A percentile compares a stretch with the other conserved stretches of the same genome.
Conservation (phyloP, 73 alveolate genomes). For the Paramecium octaurelia region DNA sequence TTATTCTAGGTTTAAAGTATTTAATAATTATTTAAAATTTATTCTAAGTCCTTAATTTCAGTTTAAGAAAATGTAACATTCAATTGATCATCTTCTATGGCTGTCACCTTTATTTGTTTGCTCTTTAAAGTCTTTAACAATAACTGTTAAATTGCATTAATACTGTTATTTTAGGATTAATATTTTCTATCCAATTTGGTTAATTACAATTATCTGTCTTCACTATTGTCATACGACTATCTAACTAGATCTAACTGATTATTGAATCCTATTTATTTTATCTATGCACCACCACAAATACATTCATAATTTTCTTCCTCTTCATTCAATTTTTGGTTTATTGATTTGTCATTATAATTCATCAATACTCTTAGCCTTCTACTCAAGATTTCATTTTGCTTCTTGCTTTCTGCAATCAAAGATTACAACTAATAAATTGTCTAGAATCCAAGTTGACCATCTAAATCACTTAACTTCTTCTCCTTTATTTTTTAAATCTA, state of each 20-base stretch:
- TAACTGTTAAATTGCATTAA: not conserved
- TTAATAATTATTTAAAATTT: not conserved
- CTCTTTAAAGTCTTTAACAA: not conserved
- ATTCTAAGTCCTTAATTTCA: not conserved
- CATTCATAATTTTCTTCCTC: slow-evolving; percentile 15
- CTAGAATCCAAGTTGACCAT: not conserved
- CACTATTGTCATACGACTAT: not conserved
- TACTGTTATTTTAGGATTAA: not conserved
- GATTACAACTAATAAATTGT: not conserved
- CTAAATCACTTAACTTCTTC: not conserved
- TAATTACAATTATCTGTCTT: not conserved
- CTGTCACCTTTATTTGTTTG: not conserved
- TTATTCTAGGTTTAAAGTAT: not conserved
- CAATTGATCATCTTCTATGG: not conserved
- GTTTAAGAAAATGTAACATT: not conserved
- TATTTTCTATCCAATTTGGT: not conserved
- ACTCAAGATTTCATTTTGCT: not conserved
- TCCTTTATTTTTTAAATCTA: not conserved
- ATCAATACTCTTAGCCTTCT: not conserved
- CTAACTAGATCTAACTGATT: not conserved
- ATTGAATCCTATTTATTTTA: not conserved
- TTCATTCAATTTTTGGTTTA: not conserved
- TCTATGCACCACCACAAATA: not conserved
- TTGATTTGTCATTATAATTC: not conserved
- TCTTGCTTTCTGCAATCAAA: not conserved